Evolutionary conservation across 208 protist genomes (phyloP), one percentile per base, ranked within the genome.

Genomic region (Porcisia deanei): DNA sequence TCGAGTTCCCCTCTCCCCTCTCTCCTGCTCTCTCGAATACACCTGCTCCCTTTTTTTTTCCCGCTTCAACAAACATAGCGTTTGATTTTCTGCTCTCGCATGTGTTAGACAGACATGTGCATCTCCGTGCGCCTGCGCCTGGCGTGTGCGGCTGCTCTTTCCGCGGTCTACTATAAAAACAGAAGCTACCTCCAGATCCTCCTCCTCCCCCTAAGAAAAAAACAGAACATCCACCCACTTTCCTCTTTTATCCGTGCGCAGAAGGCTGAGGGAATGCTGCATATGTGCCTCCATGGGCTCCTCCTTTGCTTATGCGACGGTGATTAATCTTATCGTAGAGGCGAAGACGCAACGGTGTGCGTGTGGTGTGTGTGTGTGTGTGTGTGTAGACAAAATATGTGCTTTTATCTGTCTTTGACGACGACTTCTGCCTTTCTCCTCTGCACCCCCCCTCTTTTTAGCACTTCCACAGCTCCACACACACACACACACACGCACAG

Each of bases 401-500:
- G 30, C 30, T 30, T 30, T 30, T 30, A 30, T 30, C 30, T 0
- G 30, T 30, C 30, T 30, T 30, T 30, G 30, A 30, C 30, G 30
- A 30, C 30, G 30, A 30, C 30, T 30, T 30, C 30, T 30, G 30
- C 30, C 30, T 30, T 30, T 30, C 30, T 30, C 30, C 30, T 30
- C 30, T 30, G 30, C 30, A 30, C 30, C 30, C 30, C 30, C 30
- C 30, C 30, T 30, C 30, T 30, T 30, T 30, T 30, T 30, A 30
- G 30, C 30, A 30, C 30, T 30, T 30, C 30, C 30, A 30, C 30
- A 30, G 30, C 30, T 5, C 4, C 60, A 65, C 3, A 65, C 14
- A n/a, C 14, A 65, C 60, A 65, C 60, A 65, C 60, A 65, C 18
- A 65, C 60, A 65, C 60, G 34, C 60, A 65, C 25, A 39, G 0